Evolutionary conservation across 2,329 filamentous ascomycete genomes (phyloP), one percentile per base, ranked within the genome.

Genomic region (Cladosporium sp.): DNA sequence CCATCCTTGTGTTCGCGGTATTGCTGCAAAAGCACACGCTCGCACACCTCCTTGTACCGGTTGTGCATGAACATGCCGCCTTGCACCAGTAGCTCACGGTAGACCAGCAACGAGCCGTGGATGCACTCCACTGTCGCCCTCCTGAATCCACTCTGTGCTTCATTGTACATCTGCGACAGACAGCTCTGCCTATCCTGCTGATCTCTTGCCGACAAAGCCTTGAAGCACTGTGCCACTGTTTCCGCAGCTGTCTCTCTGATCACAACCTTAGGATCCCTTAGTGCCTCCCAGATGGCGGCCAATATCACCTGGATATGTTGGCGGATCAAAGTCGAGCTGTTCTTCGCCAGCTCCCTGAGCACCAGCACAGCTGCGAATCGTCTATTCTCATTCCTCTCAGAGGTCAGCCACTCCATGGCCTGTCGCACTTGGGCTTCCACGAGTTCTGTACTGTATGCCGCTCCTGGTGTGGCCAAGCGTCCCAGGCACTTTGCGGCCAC

Each of bases 1-100:
- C 88, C 83, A 72, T 99, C 96, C 64, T 92, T 88, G 73, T 98
- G 92, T 72, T 99, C 95, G 78, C 96, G 96, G 78, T 96, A 92
- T 68, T 91, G 90, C 64, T 72, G 74, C 30, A 68, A 62, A 70
- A 94, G 89, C 41, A 97, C 92, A 69, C 95, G 93, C 69, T 99
- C 95, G 77, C 94, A 98, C 12, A 92, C 90, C 72, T 96, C 92
- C 66, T 90, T 88, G 78, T 98, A 99, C 75, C 80, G 79, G 49
- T 93, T 88, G 74, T 97, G 93, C 95, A 99, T 98, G 79, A 96
- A 99, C 94, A 99, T 99, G 72, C 93, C 93, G 63, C 95, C 95
- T 77, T 97, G 94, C 69, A 95, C 88, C 21, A 99, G 87, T 58
- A 99, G 86, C 80, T 98, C 94, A 77, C 94, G 96, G 73, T 98